These are phyloP conservation scores for Durusdinium trenchii DNA, from an alignment of 73 alveolate species.

Conservation along the genomic window DNA sequence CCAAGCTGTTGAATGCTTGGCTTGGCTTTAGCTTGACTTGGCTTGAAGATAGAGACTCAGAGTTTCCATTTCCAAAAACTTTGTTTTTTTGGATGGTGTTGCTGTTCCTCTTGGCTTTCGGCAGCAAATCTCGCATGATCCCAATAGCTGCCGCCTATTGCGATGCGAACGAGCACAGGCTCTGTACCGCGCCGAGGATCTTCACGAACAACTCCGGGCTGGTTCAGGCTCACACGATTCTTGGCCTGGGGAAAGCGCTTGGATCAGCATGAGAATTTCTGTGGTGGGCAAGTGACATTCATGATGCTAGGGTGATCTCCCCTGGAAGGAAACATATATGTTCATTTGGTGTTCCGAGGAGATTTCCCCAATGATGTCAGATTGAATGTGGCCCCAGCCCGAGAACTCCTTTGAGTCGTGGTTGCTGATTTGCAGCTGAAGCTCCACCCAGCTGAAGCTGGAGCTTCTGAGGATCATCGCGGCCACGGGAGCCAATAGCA, in stretches of 20 bases:
- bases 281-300: neutral
- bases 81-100: too few relatives aligned
- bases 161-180: too few relatives aligned
- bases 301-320: neutral
- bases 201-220: conserved; percentile 75
- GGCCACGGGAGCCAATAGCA: conserved; percentile 93
- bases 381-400: neutral
- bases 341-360: neutral
- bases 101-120: too few relatives aligned
- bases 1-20: too few relatives aligned
- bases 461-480: conserved; percentile 48
- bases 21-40: too few relatives aligned
- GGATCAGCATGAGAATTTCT: neutral
- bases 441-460: neutral
- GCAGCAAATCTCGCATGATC: too few relatives aligned
- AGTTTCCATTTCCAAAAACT: too few relatives aligned
- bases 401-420: neutral
- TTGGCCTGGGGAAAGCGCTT: neutral
- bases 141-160: too few relatives aligned
- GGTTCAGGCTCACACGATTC: conserved; percentile 76
- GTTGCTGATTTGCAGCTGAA: neutral
- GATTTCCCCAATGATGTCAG: neutral
- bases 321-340: neutral
- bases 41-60: too few relatives aligned
- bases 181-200: conserved; percentile 42